Evolutionary conservation across 2,329 filamentous ascomycete genomes (phyloP).

Genomic region (Massarina eburnea): DNA sequence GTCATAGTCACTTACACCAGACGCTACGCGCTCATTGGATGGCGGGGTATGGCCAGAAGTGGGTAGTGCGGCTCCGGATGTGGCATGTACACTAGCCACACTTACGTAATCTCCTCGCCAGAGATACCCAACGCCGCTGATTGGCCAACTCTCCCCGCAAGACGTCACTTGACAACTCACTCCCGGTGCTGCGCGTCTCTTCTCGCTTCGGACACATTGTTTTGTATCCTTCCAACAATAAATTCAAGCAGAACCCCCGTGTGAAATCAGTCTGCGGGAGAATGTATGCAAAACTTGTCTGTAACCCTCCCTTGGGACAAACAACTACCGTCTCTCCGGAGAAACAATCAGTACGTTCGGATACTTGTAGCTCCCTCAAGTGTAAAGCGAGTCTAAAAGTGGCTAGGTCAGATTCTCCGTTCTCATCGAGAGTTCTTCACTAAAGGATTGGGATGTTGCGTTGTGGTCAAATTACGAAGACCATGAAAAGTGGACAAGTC

Average conservation of each 20-base stretch:
- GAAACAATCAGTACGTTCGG: conserved; percentile 39
- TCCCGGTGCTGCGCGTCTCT: conserved; percentile 9
- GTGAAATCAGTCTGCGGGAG: too few relatives aligned
- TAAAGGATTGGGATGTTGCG: conserved; percentile 68
- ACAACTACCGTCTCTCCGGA: conserved; percentile 61
- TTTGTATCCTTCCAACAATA: neutral
- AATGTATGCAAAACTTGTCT: conserved; percentile 59
- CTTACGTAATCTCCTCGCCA: too few relatives aligned
- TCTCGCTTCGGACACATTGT: neutral
- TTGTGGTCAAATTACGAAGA: conserved; percentile 70
- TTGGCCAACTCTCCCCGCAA: too few relatives aligned
- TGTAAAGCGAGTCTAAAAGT: neutral
- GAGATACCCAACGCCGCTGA: too few relatives aligned
- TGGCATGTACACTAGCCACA: too few relatives aligned
- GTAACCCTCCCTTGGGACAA: conserved; percentile 74
- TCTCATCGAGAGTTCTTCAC: conserved; percentile 66
- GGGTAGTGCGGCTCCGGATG: too few relatives aligned
- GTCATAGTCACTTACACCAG: too few relatives aligned
- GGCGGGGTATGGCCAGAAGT: too few relatives aligned
- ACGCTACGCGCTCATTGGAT: too few relatives aligned
- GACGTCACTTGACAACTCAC: conserved; percentile 1
- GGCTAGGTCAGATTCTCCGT: conserved; percentile 63
- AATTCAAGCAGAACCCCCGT: too few relatives aligned
- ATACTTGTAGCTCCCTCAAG: neutral
- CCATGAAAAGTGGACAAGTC: conserved; percentile 61